Percentiles rank a stretch among this genome's conserved stretches.
Conservation (phyloP, 768 basidiomycete genomes). For the Mycena indigotica region DNA sequence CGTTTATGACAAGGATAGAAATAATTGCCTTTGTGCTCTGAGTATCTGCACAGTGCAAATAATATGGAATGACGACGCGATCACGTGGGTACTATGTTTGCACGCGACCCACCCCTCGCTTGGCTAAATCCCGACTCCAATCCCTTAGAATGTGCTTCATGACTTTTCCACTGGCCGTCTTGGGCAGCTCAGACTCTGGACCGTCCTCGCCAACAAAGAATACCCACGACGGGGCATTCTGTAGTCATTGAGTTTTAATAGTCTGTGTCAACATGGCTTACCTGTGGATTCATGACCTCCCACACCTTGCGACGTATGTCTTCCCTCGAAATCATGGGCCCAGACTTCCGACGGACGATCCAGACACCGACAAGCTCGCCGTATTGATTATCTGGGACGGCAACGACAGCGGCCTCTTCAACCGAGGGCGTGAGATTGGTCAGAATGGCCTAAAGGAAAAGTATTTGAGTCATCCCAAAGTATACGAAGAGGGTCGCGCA, state of each 20-base stretch:
- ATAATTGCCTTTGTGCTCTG: neutral
- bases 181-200: conserved; percentile 61
- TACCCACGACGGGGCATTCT: conserved; percentile 83
- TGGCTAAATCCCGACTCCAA: conserved; percentile 64
- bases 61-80: too few species aligned
- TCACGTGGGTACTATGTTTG: too few species aligned
- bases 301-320: conserved; percentile 58
- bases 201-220: conserved; percentile 80
- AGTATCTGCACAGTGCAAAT: too few species aligned
- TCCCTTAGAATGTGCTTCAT: conserved; percentile 76
- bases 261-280: too few species aligned
- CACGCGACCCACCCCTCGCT: conserved; percentile 43
- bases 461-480: neutral
- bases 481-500: too few species aligned
- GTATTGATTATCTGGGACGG: conserved; percentile 67
- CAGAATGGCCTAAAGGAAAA: conserved; percentile 12
- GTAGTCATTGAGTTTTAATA: too few species aligned
- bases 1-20: neutral
- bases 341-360: conserved; percentile 52
- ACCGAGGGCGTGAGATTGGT: conserved; percentile 38
- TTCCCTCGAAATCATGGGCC: conserved; percentile 44
- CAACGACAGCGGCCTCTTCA: conserved; percentile 71
- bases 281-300: conserved; percentile 78
- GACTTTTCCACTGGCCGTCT: conserved; percentile 87
- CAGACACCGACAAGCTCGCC: conserved; percentile 85